Conservation (phyloP, 148 eudicot genomes). For the Persicaria maculosa region DNA sequence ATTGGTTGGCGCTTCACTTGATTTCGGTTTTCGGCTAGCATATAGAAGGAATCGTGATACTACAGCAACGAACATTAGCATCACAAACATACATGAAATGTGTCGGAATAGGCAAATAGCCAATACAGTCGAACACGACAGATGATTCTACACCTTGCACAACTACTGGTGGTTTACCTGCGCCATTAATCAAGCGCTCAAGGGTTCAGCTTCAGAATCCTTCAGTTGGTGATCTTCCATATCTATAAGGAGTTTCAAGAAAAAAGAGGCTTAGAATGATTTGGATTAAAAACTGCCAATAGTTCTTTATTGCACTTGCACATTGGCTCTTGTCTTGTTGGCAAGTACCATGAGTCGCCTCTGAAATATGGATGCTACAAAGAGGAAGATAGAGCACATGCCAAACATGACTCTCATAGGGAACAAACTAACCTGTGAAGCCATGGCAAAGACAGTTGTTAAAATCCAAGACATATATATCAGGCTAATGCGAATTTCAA, state of each 20-base stretch:
- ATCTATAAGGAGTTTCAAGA: conserved; percentile 21
- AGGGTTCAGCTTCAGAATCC: conserved; percentile 43
- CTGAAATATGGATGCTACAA: conserved; percentile 66
- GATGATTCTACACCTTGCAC: background rate
- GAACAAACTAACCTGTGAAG: conserved; percentile 73
- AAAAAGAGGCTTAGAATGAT: background rate
- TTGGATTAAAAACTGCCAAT: background rate
- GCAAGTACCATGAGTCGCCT: no score
- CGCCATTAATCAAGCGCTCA: conserved; percentile 20
- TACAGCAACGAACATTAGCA: background rate
- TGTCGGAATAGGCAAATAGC: background rate
- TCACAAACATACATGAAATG: background rate
- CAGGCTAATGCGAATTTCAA: background rate
- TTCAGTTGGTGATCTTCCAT: conserved; percentile 30
- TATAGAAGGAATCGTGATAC: conserved; percentile 1
- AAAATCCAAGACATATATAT: background rate
- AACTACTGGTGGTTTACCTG: background rate
- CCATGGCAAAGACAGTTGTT: conserved; percentile 1
- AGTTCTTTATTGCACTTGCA: conserved; percentile 2
- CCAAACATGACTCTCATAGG: conserved; percentile 96
- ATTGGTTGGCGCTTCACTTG: background rate
- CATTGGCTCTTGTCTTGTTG: conserved; percentile 62
- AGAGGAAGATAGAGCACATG: conserved; percentile 95
- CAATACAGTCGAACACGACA: background rate
- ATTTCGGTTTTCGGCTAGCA: background rate